Evolutionary conservation across 2,329 filamentous ascomycete genomes (phyloP), one percentile per base, ranked within the genome.

Genomic region (Hymenoscyphus fructigenus): DNA sequence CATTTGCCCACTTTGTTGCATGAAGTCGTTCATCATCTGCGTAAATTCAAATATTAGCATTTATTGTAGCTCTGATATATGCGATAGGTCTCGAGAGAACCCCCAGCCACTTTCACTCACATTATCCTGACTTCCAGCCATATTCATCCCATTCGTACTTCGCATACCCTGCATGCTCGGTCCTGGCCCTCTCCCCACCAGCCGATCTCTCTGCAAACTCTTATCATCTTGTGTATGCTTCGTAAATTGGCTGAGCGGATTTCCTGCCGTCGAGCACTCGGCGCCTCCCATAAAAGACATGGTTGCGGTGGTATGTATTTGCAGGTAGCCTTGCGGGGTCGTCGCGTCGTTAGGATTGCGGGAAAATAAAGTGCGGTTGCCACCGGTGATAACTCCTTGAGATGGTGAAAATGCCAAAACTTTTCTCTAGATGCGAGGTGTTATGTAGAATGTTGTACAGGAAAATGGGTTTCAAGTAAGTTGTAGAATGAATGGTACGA

Each of bases 211-310:
- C 80, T 98, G 95, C 65, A 98, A 82, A 65, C 91, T 95, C 80
- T 93, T 96, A 82, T 99, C 95, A 84, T 96, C 92, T 76, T 96
- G 91, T 64, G 95, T 92, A 79, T 97, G 93, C 80, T 99, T 99
- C 69, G 93, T 92, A 78, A 99, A 96, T 83, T 98, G 95, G 76
- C 92, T 94, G 74, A 99, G 88, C 65, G 96, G 95, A 79, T 99
- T 99, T 75, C 90, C 92, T 70, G 91, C 93, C 67, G 95, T 96
- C 64, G 94, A 98, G 84, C 95, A 99, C 82, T 98, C 95, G 73
- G 94, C 91, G 73, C 94, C 93, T 79, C 92, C 92, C 74, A 98
- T 85, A 79, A 99, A 98, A 63, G 94, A 97, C 94, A 99, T 98
- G 20, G 15, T 61, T n/a, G 15, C 14, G 2, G 14, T 60, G 28